Evolutionary conservation across 139 green algal species (phyloP).

Genomic region (Chlamydomonas schloesseri): DNA sequence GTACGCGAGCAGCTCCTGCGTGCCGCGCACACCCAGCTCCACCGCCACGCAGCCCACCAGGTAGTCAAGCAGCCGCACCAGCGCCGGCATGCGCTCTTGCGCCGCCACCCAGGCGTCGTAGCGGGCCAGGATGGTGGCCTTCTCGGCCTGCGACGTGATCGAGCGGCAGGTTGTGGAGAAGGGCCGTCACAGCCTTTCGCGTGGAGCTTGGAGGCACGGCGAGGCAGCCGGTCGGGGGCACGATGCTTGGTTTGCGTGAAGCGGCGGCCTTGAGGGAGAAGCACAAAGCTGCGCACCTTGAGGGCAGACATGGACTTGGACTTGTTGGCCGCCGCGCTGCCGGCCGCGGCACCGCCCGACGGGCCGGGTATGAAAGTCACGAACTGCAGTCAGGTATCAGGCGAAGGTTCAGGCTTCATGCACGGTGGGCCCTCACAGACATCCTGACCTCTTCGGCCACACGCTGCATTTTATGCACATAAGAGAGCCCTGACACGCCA

Average conservation of each 20-base stretch:
- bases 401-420: too few species aligned
- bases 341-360: neutral
- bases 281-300: neutral
- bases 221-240: too few species aligned
- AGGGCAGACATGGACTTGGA: constrained; percentile 29
- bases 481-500: too few species aligned
- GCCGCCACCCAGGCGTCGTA: constrained; percentile 36
- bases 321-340: neutral
- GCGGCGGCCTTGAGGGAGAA: too few species aligned
- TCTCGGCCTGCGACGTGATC: constrained; percentile 43
- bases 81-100: constrained; percentile 33
- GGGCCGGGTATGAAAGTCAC: constrained; percentile 14
- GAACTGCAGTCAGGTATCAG: too few species aligned
- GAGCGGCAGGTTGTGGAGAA: neutral
- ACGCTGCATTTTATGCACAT: too few species aligned
- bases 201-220: neutral
- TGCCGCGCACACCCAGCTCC: constrained; percentile 16
- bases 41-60: constrained; percentile 42
- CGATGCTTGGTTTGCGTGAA: too few species aligned
- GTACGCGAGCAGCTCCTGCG: constrained; percentile 44
- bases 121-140: constrained; percentile 14
- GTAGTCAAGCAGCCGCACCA: constrained; percentile 54
- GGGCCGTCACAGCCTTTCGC: too few species aligned
- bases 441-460: too few species aligned
- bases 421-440: too few species aligned